A percentile compares a stretch with the other conserved stretches of the same genome.
Evolutionary conservation across 108 stramenopile genomes (phyloP).

Genomic region (Nitzschia palea): DNA sequence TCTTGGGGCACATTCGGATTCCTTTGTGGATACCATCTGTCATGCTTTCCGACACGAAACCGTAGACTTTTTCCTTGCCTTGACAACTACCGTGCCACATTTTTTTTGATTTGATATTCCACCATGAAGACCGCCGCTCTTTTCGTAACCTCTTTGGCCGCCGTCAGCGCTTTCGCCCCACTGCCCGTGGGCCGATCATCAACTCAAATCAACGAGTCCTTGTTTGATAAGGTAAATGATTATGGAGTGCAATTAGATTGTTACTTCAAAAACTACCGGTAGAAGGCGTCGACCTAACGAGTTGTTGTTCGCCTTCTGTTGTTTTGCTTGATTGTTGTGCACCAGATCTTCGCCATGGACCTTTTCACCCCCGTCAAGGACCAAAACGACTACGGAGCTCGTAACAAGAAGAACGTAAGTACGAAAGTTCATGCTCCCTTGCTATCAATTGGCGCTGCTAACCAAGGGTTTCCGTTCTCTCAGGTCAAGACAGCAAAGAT

Average conservation of each 20-base stretch:
- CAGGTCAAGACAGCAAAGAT: conserved; percentile 50
- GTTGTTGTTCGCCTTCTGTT: too few species aligned
- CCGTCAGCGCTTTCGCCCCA: conserved; percentile 80
- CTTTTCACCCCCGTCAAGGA: conserved; percentile 62
- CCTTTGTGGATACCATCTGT: not conserved
- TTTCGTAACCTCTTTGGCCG: conserved; percentile 65
- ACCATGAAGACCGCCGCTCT: conserved; percentile 72
- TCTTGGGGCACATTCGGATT: not conserved
- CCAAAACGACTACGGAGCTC: conserved; percentile 79
- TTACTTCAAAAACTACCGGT: too few species aligned
- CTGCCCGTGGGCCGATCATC: conserved; percentile 26
- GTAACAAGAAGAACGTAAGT: conserved; percentile 70
- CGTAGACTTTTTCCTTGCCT: not conserved
- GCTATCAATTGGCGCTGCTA: conserved; percentile 1
- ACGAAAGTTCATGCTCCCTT: not conserved
- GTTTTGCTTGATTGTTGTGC: not conserved
- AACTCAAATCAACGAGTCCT: conserved; percentile 25
- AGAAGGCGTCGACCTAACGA: too few species aligned
- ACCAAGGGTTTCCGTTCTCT: not conserved
- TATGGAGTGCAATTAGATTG: not conserved
- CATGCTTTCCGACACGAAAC: not conserved
- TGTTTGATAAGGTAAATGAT: conserved; percentile 31
- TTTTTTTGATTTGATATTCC: not conserved
- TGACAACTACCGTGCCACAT: not conserved
- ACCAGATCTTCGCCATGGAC: conserved; percentile 67